Conservation (phyloP, 768 basidiomycete species). For the Phanerochaete sordida region DNA sequence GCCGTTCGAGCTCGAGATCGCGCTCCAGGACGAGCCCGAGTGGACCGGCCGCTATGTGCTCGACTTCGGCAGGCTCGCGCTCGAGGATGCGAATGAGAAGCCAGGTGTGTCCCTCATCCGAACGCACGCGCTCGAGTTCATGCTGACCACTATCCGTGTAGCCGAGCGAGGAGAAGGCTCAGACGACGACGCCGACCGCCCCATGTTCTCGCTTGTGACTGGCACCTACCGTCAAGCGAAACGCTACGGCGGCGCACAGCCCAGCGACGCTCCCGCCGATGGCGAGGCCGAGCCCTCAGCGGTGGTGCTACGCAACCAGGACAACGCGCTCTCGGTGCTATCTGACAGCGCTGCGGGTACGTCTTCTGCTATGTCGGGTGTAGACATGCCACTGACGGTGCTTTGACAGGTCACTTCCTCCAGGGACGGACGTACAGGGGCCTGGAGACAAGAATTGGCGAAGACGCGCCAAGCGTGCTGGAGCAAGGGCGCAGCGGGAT, state of each 20-base stretch:
- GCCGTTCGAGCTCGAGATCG: slow-evolving; percentile 85
- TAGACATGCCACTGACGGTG: not conserved
- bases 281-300: slow-evolving; percentile 25
- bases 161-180: not conserved
- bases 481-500: slow-evolving; percentile 91
- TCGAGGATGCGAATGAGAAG: slow-evolving; percentile 20
- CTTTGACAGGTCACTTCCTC: slow-evolving; percentile 59
- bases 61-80: slow-evolving; percentile 64
- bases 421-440: slow-evolving; percentile 75
- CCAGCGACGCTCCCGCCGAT: not conserved
- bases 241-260: slow-evolving; percentile 52
- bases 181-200: slow-evolving; percentile 58
- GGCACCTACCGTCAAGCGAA: slow-evolving; percentile 82
- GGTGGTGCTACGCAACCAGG: slow-evolving; percentile 62
- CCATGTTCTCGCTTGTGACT: slow-evolving; percentile 81
- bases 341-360: slow-evolving; percentile 71
- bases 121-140: too few relatives aligned
- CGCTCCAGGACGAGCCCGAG: slow-evolving; percentile 61
- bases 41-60: slow-evolving; percentile 82
- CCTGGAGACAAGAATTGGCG: slow-evolving; percentile 70
- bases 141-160: too few relatives aligned
- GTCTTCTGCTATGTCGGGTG: slow-evolving; percentile 5
- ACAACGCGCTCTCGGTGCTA: slow-evolving; percentile 50
- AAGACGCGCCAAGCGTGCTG: slow-evolving; percentile 75
- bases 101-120: too few relatives aligned